Percentiles rank a stretch among this genome's conserved stretches.
phyloP scores from a whole-genome alignment of 345 rosid genomes.

The Eucalyptus regnans region DNA sequence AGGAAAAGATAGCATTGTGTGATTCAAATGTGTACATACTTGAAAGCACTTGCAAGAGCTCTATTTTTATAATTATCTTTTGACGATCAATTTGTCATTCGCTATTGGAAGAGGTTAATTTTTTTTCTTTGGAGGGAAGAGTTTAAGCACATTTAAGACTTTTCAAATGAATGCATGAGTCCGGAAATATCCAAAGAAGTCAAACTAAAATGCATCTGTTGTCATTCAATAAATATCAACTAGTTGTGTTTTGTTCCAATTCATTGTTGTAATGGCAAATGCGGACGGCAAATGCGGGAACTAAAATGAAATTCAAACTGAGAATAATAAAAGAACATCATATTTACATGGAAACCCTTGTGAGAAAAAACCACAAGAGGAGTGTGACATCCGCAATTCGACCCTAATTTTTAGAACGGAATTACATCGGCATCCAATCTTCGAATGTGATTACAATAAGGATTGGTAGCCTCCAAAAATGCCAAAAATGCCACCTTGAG shows the following conservation, averaged over 20 bases:
- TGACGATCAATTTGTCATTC: neutral
- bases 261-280: neutral
- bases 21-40: neutral
- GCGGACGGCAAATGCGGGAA: rapidly evolving
- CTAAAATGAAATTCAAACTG: rapidly evolving
- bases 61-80: neutral
- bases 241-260: neutral
- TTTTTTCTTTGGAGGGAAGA: neutral
- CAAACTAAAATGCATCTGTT: too few species aligned
- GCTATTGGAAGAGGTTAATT: neutral
- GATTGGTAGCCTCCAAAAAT: too few species aligned
- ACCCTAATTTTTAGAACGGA: too few species aligned
- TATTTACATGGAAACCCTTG: too few species aligned
- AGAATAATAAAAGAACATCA: too few species aligned
- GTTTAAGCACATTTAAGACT: neutral
- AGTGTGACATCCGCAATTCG: too few species aligned
- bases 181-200: neutral
- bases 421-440: too few species aligned
- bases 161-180: neutral
- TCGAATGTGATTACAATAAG: too few species aligned
- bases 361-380: too few species aligned
- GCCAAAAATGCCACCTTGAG: too few species aligned
- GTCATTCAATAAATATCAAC: neutral
- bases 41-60: neutral
- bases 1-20: neutral